Evolutionary conservation across 768 basidiomycete genomes (phyloP).

Genomic region (Russula sp.): DNA sequence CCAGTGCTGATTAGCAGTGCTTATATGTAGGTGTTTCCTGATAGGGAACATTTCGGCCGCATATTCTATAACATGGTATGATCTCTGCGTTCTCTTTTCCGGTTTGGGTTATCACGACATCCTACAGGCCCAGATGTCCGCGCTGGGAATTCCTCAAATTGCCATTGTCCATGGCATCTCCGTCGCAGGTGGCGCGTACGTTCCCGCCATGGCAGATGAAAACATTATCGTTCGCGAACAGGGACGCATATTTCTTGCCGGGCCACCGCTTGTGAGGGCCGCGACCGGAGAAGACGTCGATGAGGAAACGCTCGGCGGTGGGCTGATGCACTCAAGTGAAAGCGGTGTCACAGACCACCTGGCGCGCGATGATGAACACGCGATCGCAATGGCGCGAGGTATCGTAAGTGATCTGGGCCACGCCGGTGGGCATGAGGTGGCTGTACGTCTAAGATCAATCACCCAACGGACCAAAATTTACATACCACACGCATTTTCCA

Average conservation of each 20-base stretch:
- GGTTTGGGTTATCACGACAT: too few relatives aligned
- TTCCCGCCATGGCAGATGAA: slow-evolving; percentile 96
- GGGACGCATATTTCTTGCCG: slow-evolving; percentile 91
- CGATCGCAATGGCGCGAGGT: slow-evolving; percentile 71
- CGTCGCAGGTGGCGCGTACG: slow-evolving; percentile 92
- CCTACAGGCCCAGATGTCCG: slow-evolving; percentile 84
- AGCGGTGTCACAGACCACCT: slow-evolving; percentile 91
- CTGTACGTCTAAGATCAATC: slow-evolving; percentile 42
- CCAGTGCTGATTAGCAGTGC: background rate
- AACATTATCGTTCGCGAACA: slow-evolving; percentile 89
- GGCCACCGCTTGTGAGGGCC: slow-evolving; percentile 91
- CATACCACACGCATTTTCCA: slow-evolving; percentile 14
- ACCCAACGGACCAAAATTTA: slow-evolving; percentile 13
- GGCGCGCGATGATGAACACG: slow-evolving; percentile 81
- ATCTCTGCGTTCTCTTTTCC: background rate
- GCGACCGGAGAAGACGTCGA: slow-evolving; percentile 93
- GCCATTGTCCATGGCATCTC: slow-evolving; percentile 93
- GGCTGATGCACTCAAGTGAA: slow-evolving; percentile 86
- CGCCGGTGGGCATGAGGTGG: slow-evolving; percentile 49
- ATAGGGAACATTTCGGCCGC: slow-evolving; percentile 92
- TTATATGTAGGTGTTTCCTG: slow-evolving; percentile 69
- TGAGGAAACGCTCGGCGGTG: slow-evolving; percentile 88
- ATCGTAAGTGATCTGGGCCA: slow-evolving; percentile 76
- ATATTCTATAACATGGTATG: slow-evolving; percentile 96
- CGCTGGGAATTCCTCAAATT: slow-evolving; percentile 86